A percentile compares a stretch with the other conserved stretches of the same genome.
Conservation (phyloP, 805 yeast genomes). For the Brettanomyces custersianus region DNA sequence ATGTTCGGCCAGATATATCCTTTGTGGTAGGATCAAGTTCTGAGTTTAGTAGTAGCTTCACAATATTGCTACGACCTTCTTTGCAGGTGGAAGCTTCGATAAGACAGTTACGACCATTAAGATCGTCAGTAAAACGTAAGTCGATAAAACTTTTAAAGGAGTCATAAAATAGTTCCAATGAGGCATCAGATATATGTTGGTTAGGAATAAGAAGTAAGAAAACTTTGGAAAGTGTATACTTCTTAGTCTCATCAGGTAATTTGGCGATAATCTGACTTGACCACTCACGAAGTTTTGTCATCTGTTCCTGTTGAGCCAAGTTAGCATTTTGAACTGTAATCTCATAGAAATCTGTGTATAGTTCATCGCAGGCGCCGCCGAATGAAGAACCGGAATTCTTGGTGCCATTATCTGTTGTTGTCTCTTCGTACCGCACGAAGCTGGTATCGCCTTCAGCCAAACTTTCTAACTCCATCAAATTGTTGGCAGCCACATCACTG, state of each 20-base stretch:
- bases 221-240: slow-evolving; percentile 52
- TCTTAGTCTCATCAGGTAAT: slow-evolving; percentile 30
- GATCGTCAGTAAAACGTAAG: slow-evolving; percentile 57
- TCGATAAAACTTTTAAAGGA: slow-evolving; percentile 49
- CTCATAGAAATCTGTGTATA: slow-evolving; percentile 57
- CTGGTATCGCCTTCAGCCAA: slow-evolving; percentile 35
- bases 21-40: slow-evolving; percentile 26
- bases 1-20: slow-evolving; percentile 69
- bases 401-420: background rate
- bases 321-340: slow-evolving; percentile 27
- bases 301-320: slow-evolving; percentile 27
- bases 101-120: slow-evolving; percentile 62
- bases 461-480: slow-evolving; percentile 68
- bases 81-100: slow-evolving; percentile 50
- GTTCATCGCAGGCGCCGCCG: slow-evolving; percentile 44
- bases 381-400: background rate
- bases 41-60: slow-evolving; percentile 17
- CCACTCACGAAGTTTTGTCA: slow-evolving; percentile 23
- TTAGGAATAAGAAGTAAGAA: slow-evolving; percentile 62
- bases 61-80: slow-evolving; percentile 17
- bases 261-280: slow-evolving; percentile 37
- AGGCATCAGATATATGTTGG: slow-evolving; percentile 55
- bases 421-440: slow-evolving; percentile 19
- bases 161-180: slow-evolving; percentile 39
- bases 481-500: slow-evolving; percentile 64